These are phyloP conservation scores for Geosmithia morbida DNA, from an alignment of 2,329 filamentous ascomycete genomes.

Conservation along the genomic window DNA sequence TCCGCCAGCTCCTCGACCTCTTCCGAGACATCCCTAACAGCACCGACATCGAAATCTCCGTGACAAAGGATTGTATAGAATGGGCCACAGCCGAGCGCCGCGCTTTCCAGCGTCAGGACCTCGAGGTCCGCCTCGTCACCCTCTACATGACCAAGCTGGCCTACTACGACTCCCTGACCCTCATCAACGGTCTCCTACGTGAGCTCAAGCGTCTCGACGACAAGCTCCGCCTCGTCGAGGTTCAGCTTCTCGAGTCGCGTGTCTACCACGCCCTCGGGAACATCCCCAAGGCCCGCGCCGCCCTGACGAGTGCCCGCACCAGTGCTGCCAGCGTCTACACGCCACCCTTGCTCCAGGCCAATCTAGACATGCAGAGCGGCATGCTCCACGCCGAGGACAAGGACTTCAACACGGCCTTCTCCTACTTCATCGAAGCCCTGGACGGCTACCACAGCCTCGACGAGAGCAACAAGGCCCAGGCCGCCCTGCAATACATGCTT, in stretches of 20 bases:
- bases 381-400: slow-evolving; percentile 98
- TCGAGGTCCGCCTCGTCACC: slow-evolving; percentile 85
- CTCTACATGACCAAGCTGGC: slow-evolving; percentile 96
- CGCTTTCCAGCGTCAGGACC: slow-evolving; percentile 92
- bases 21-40: slow-evolving; percentile 90
- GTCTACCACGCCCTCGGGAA: slow-evolving; percentile 98
- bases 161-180: slow-evolving; percentile 90
- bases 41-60: slow-evolving; percentile 82
- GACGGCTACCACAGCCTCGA: slow-evolving; percentile 95
- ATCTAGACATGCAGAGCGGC: slow-evolving; percentile 97
- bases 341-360: slow-evolving; percentile 84
- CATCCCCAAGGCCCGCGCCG: slow-evolving; percentile 87
- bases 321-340: slow-evolving; percentile 96
- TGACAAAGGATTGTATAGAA: slow-evolving; percentile 98
- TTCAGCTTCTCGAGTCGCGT: slow-evolving; percentile 90
- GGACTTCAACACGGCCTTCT: slow-evolving; percentile 97
- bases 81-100: slow-evolving; percentile 93
- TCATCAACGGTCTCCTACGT: slow-evolving; percentile 91
- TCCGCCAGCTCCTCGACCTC: slow-evolving; percentile 91
- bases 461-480: slow-evolving; percentile 78
- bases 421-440: slow-evolving; percentile 97
- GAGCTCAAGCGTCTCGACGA: slow-evolving; percentile 97
- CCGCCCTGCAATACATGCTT: slow-evolving; percentile 96
- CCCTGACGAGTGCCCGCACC: slow-evolving; percentile 84
- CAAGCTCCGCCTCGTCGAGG: slow-evolving; percentile 94